Conservation (phyloP, 768 basidiomycete genomes). For the Pisolithus microcarpus region DNA sequence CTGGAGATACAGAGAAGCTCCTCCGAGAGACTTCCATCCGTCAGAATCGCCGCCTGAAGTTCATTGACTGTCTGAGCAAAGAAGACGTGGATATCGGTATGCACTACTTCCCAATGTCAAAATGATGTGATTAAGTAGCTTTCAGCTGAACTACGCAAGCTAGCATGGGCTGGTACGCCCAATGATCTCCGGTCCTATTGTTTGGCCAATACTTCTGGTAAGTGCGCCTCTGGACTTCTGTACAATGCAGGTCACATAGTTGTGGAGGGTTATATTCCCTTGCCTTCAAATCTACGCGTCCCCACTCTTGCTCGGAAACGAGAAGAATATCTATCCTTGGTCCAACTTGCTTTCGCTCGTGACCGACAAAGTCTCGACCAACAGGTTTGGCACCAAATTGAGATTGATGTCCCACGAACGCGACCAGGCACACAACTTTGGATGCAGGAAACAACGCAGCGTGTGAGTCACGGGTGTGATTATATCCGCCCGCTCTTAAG, state of each 20-base stretch:
- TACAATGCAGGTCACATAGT: background rate
- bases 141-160: slow-evolving; percentile 75
- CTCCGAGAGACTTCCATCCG: slow-evolving; percentile 71
- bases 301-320: slow-evolving; percentile 83
- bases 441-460: slow-evolving; percentile 85
- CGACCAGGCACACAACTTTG: slow-evolving; percentile 86
- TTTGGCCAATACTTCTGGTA: slow-evolving; percentile 92
- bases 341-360: slow-evolving; percentile 82
- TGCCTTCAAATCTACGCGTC: slow-evolving; percentile 68
- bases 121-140: background rate
- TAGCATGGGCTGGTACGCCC: slow-evolving; percentile 95
- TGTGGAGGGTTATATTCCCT: slow-evolving; percentile 84
- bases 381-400: slow-evolving; percentile 99
- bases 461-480: slow-evolving; percentile 44
- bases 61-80: slow-evolving; percentile 67
- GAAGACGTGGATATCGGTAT: slow-evolving; percentile 79
- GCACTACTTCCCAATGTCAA: slow-evolving; percentile 17
- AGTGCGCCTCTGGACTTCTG: slow-evolving; percentile 22
- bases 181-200: slow-evolving; percentile 78
- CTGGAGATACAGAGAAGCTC: slow-evolving; percentile 46
- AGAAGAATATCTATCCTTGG: slow-evolving; percentile 84
- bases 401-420: slow-evolving; percentile 95
- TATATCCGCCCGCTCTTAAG: slow-evolving; percentile 9
- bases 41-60: slow-evolving; percentile 72
- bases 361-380: slow-evolving; percentile 85